Percentiles rank a stretch among this genome's conserved stretches.
phyloP scores from a whole-genome alignment of 768 basidiomycete species.

The Xerocomus brunneocitrinus region DNA sequence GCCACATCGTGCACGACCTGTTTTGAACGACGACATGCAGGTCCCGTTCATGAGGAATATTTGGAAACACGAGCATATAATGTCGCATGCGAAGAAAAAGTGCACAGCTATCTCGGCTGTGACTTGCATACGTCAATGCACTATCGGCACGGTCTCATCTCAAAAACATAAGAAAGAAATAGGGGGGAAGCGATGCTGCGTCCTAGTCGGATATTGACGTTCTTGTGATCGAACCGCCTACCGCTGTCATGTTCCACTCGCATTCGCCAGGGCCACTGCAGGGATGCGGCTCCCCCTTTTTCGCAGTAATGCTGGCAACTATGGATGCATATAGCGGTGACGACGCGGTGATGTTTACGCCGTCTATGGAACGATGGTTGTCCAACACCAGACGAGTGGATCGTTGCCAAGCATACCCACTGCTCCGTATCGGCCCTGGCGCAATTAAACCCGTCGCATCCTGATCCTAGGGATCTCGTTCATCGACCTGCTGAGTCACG shows the following conservation, averaged over 20 bases:
- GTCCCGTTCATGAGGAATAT: no score
- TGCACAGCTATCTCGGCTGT: no score
- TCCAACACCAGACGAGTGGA: neutral
- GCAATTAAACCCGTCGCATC: neutral
- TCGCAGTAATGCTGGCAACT: neutral
- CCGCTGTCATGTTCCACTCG: neutral
- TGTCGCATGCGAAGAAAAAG: no score
- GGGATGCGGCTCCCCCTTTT: neutral
- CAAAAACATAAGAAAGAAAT: no score
- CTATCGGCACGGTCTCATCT: no score
- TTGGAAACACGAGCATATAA: no score
- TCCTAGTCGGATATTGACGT: neutral
- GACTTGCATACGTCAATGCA: no score
- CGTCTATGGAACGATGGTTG: neutral
- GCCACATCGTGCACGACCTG: neutral
- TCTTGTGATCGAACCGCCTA: neutral
- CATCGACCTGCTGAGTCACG: neutral
- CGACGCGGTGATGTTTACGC: neutral
- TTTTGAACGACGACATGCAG: neutral
- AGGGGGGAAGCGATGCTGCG: no score
- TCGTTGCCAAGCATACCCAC: neutral
- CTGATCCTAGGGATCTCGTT: neutral
- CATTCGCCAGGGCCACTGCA: neutral
- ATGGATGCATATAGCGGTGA: neutral
- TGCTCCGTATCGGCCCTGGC: neutral